A percentile compares a stretch with the other conserved stretches of the same genome.
Conservation (phyloP, 139 green algal genomes). For the Micractinium conductrix region DNA sequence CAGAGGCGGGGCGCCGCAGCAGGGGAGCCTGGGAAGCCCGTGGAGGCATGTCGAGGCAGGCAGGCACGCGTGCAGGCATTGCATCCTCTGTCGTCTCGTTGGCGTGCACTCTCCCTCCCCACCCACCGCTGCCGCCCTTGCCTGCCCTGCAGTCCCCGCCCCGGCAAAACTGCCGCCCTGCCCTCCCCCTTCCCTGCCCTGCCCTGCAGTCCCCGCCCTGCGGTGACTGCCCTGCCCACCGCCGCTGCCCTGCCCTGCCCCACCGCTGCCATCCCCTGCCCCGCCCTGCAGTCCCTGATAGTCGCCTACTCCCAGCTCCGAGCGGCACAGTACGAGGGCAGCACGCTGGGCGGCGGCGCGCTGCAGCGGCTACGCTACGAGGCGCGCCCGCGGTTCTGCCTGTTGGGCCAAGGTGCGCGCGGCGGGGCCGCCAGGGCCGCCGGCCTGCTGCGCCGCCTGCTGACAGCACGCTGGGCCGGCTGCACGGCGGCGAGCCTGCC, state of each 20-base stretch:
- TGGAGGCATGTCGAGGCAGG: background rate
- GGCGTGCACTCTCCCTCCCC: background rate
- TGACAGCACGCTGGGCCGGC: no score
- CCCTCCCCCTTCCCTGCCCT: background rate
- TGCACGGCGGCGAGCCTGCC: no score
- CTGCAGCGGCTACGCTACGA: slow-evolving; percentile 44
- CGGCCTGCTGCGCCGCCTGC: no score
- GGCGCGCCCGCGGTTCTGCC: slow-evolving; percentile 7
- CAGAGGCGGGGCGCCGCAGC: background rate
- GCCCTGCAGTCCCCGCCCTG: background rate
- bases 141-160: no score
- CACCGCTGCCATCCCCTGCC: background rate
- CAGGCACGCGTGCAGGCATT: background rate
- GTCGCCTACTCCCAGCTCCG: slow-evolving; percentile 45
- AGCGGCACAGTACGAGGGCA: slow-evolving; percentile 42
- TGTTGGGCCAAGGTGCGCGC: slow-evolving; percentile 37
- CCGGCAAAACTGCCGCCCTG: background rate
- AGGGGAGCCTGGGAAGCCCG: background rate
- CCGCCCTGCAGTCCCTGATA: slow-evolving; percentile 9
- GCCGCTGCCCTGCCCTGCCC: no score
- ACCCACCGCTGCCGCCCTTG: background rate
- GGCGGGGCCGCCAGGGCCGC: no score
- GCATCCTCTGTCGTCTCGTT: background rate
- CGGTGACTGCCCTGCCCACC: background rate
- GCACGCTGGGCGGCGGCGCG: slow-evolving; percentile 7